These are phyloP conservation scores for Exophiala sp. DNA, from an alignment of 2,329 filamentous ascomycete species.

Conservation along the genomic window DNA sequence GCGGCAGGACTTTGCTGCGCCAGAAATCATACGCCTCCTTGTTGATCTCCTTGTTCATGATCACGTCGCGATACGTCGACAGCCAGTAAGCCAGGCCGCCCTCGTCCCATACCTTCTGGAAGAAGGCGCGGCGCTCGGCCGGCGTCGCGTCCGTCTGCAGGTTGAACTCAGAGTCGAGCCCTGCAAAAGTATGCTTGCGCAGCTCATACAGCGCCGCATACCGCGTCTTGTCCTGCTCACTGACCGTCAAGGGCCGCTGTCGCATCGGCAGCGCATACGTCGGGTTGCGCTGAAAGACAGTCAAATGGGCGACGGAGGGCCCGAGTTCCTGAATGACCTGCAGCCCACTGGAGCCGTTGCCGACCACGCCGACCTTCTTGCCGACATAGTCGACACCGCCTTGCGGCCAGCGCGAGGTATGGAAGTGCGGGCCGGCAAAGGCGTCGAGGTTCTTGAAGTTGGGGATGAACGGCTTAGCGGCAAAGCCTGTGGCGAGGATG, in stretches of 20 bases:
- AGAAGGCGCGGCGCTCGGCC: conserved; percentile 38
- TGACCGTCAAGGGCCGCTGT: conserved; percentile 43
- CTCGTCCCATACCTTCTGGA: conserved; percentile 44
- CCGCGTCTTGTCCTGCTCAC: conserved; percentile 36
- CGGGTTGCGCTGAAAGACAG: conserved; percentile 56
- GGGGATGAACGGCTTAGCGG: conserved; percentile 55
- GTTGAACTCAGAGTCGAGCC: conserved; percentile 47
- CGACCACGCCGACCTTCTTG: conserved; percentile 57
- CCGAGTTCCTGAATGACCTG: conserved; percentile 53
- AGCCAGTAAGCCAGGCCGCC: conserved; percentile 53
- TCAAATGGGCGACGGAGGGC: conserved; percentile 47
- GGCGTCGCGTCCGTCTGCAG: conserved; percentile 2
- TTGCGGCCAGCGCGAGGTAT: conserved; percentile 53
- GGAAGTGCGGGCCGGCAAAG: conserved; percentile 55
- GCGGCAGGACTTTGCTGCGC: conserved; percentile 45
- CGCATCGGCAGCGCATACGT: conserved; percentile 59
- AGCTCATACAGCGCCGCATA: conserved; percentile 3
- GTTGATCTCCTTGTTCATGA: conserved; percentile 45
- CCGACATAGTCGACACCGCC: conserved; percentile 49
- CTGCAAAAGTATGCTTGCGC: conserved; percentile 26
- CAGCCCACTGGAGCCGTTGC: conserved; percentile 58
- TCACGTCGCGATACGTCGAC: conserved; percentile 45
- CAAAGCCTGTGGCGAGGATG: conserved; percentile 44
- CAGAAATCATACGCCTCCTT: conserved; percentile 50
- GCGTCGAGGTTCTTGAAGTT: conserved; percentile 52